Evolutionary conservation across 441 rosid genomes (phyloP).

Genomic region (Flueggea neowawraea): DNA sequence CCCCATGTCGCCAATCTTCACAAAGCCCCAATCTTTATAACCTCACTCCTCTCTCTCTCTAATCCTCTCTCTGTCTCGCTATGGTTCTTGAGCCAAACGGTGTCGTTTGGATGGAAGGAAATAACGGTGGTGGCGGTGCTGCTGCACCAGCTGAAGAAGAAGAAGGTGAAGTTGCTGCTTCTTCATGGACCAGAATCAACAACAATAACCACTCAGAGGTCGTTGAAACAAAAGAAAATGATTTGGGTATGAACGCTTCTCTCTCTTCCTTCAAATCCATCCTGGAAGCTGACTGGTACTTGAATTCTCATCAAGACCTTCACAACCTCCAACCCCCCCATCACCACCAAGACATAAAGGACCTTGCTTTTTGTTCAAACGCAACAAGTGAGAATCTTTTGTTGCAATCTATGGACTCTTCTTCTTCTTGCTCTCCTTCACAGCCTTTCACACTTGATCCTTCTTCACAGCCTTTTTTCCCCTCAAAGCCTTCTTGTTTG

Average conservation of each 20-base stretch:
- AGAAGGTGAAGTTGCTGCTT: no score
- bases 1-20: no score
- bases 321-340: slow-evolving; percentile 25
- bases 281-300: slow-evolving; percentile 53
- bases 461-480: slow-evolving; percentile 45
- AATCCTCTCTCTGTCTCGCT: no score
- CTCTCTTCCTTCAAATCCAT: slow-evolving; percentile 34
- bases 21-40: no score
- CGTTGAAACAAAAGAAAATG: slow-evolving; percentile 29
- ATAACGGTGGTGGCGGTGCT: no score
- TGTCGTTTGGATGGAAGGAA: no score
- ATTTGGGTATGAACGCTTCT: slow-evolving; percentile 22
- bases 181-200: slow-evolving; percentile 6
- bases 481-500: slow-evolving; percentile 28
- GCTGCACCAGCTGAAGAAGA: no score
- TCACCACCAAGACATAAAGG: background rate
- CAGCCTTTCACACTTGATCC: slow-evolving; percentile 55
- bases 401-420: slow-evolving; percentile 47
- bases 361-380: slow-evolving; percentile 27
- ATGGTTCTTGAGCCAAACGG: no score
- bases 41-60: no score
- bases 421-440: slow-evolving; percentile 52
- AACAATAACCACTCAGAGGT: slow-evolving; percentile 9
- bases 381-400: slow-evolving; percentile 33
- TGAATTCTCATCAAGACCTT: slow-evolving; percentile 6